A percentile compares a stretch with the other conserved stretches of the same genome.
Evolutionary conservation across 768 basidiomycete species (phyloP).

Genomic region (Mycena latifolia): DNA sequence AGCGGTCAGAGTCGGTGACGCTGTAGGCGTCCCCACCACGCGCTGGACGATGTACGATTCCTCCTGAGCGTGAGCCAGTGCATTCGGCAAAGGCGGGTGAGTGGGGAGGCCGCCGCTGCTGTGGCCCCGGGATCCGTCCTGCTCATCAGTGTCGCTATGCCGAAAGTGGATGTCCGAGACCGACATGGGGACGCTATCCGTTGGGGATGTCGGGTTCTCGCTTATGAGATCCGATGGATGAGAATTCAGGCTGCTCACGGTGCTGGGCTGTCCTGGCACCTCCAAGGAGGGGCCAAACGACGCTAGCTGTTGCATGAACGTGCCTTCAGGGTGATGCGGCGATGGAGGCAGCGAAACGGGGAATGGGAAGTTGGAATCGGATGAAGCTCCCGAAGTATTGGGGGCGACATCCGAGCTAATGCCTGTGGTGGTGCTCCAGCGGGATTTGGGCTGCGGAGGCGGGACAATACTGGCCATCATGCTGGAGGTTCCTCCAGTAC

Average conservation of each 20-base stretch:
- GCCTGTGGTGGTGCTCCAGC: conserved; percentile 58
- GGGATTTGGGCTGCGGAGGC: conserved; percentile 44
- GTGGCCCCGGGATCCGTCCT: conserved; percentile 40
- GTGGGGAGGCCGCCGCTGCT: conserved; percentile 48
- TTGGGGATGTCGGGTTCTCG: conserved; percentile 59
- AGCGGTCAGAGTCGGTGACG: conserved; percentile 18
- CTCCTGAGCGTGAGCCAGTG: conserved; percentile 43
- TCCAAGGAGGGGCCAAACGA: conserved; percentile 21
- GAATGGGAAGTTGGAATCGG: conserved; percentile 56
- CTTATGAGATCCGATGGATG: conserved; percentile 44
- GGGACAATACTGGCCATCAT: conserved; percentile 35
- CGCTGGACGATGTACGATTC: conserved; percentile 34
- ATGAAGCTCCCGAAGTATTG: conserved; percentile 36
- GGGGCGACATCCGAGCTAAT: conserved; percentile 40
- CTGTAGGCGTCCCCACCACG: conserved; percentile 22
- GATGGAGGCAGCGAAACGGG: conserved; percentile 61
- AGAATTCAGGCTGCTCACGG: conserved; percentile 46
- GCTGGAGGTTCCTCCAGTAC: conserved; percentile 21
- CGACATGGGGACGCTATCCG: conserved; percentile 68
- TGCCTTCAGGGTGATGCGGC: conserved; percentile 47
- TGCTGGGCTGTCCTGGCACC: conserved; percentile 17
- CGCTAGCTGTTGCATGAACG: conserved; percentile 36
- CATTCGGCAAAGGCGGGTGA: conserved; percentile 57
- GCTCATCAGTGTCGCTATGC: conserved; percentile 53
- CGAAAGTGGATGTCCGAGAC: conserved; percentile 67